Conservation (phyloP, 129 eudicot species). For the Chrysanthemum seticuspe region DNA sequence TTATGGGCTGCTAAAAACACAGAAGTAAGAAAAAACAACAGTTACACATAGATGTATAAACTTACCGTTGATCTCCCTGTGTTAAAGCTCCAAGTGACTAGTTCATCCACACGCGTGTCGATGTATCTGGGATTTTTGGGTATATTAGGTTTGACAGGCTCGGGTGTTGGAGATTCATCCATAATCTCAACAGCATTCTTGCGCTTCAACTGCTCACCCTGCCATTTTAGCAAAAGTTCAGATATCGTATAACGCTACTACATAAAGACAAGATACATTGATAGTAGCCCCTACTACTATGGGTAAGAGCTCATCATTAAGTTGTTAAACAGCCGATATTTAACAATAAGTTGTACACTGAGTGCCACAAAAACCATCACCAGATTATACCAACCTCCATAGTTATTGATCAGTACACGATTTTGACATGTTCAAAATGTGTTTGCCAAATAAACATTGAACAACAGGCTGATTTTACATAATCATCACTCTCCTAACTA, state of each 20-base stretch:
- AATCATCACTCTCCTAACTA: no score
- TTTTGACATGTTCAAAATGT: no score
- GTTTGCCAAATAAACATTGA: no score
- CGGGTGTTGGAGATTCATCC: conserved; percentile 54
- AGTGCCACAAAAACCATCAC: no score
- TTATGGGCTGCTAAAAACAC: no score
- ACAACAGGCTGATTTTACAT: no score
- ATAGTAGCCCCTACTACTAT: not conserved
- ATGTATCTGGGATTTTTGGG: conserved; percentile 69
- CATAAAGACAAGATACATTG: not conserved
- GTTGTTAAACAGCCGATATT: not conserved
- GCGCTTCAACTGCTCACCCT: conserved; percentile 78
- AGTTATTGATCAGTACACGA: no score
- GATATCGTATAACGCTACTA: not conserved
- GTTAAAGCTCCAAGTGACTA: no score
- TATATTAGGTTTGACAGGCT: conserved; percentile 35
- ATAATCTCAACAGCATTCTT: conserved; percentile 45
- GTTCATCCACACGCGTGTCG: conserved; percentile 73
- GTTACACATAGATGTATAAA: no score
- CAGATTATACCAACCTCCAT: conserved; percentile 2
- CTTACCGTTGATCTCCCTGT: no score
- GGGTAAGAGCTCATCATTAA: not conserved
- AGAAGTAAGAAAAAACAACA: no score
- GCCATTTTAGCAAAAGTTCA: conserved; percentile 22
- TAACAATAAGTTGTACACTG: not conserved